Evolutionary conservation across 352 stramenopile species (phyloP).

Genomic region (Globisporangium paddicum): DNA sequence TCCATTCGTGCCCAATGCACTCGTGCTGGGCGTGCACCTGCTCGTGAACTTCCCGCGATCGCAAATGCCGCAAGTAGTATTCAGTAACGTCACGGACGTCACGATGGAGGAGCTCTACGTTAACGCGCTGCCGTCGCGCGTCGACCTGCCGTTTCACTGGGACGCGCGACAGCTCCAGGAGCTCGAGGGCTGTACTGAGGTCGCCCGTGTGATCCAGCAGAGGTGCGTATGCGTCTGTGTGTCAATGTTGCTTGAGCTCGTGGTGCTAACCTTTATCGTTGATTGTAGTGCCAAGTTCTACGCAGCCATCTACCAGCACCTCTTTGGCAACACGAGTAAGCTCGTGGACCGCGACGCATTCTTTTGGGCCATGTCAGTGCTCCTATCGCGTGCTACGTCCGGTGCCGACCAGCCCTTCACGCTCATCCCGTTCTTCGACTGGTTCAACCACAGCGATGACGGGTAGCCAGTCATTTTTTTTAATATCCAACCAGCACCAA

Average conservation of each 20-base stretch:
- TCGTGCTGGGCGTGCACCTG: slow-evolving; percentile 68
- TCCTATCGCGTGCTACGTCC: slow-evolving; percentile 79
- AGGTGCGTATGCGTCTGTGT: slow-evolving; percentile 16
- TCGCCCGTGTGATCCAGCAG: slow-evolving; percentile 54
- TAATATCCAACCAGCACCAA: background rate
- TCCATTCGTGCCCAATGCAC: slow-evolving; percentile 54
- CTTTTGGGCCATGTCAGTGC: slow-evolving; percentile 76
- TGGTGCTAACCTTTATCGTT: too few relatives aligned
- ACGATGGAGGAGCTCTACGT: slow-evolving; percentile 55
- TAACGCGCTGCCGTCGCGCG: slow-evolving; percentile 39
- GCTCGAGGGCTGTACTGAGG: slow-evolving; percentile 55
- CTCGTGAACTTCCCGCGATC: slow-evolving; percentile 47
- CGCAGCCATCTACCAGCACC: slow-evolving; percentile 57
- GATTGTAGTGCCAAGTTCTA: slow-evolving; percentile 51
- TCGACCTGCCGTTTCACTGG: slow-evolving; percentile 74
- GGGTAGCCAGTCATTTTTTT: slow-evolving; percentile 23
- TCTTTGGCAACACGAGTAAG: slow-evolving; percentile 53
- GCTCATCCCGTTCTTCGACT: slow-evolving; percentile 85
- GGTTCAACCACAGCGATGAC: slow-evolving; percentile 72
- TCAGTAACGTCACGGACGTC: slow-evolving; percentile 9
- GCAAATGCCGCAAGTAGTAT: slow-evolving; percentile 17
- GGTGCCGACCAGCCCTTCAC: slow-evolving; percentile 70
- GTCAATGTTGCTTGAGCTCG: slow-evolving; percentile 8
- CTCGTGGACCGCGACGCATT: slow-evolving; percentile 59
- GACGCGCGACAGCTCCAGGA: slow-evolving; percentile 53